Base-by-base conservation (phyloP, 768 basidiomycete species). In the Asterophora parasitica region DNA sequence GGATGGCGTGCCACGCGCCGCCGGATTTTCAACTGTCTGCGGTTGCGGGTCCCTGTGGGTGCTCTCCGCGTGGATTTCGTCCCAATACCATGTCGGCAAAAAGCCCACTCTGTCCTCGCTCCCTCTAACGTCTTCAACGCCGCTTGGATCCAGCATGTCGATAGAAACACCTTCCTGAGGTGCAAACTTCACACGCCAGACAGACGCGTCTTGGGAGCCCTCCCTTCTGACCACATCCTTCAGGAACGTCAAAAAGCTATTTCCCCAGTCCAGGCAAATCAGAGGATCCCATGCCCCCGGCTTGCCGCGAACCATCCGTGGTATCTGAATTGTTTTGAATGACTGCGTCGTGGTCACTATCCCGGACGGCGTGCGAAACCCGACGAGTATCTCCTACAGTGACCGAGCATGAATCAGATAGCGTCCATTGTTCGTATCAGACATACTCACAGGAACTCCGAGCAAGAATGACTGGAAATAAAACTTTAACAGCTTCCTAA, bases 381-480 rank as follows among this genome's bases (percentile, higher is more conserved):
- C 92, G 20, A 94, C 90, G 8, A 92, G 65, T 42, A 94, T 83
- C 64, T 89, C 85, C 88, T 90, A 27, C 20, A 30, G 4, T 27
- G 19, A 16, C 13, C 23, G 6, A 23, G 23, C 3, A 23, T 6
- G 23, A 2, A 23, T 31, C 12, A 55, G 35, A 20, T 20, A 31
- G 3, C 12, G n/a, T 9, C 28, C 30, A 13, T 15, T 31, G 32
- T 27, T 19, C 44, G n/a, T 32, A 32, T 33, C 34, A 15, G 3
- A n/a, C 45, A 51, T 47, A 63, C 83, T 56, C 62, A 86, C 86
- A 16, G 91, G 92, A n/a, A 94, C 90, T 41, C 92, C 92, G 45
- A 94, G 78, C 20, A 94, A 76, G 64, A 91, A 93, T 1, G 90
- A 92, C 59, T 94, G 92, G 51, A 92, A 81, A 71, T 92, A 93